Base-by-base conservation (phyloP, 495 filamentous ascomycete species). In the Penicillium daleae region DNA sequence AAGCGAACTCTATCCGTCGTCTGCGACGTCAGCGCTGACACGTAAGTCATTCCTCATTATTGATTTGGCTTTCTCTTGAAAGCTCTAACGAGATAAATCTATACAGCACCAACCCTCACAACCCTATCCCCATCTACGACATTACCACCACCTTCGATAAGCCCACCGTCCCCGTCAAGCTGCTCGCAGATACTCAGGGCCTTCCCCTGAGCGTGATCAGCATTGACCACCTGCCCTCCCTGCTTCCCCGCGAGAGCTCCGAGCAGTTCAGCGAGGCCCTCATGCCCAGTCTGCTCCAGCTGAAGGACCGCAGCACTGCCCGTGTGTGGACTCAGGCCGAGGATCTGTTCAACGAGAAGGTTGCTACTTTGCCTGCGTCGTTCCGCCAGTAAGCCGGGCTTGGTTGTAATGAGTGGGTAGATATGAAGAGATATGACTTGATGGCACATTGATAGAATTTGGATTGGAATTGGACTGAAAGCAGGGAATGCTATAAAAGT, bases 171-270 rank as follows among this genome's bases (percentile, higher is more conserved):
- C 85, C 89, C 10, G 90, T 93, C 19, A 72, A 70, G 10, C 55
- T 78, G 61, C 64, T 82, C 24, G 74, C 87, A 37, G 76, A 76
- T 33, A 78, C 76, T 49, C 78, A 78, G 46, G 81, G 80, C 37
- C 86, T 87, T n/a, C 82, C 82, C 10, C 78, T 92, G 53, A 87
- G 84, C 37, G 90, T 94, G 55, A 92, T 96, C 73, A 88, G 86
- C 56, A 97, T 98, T 67, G 93, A 97, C 71, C 94, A 97, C 71
- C 85, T 98, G 9, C 94, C 94, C 6, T 90, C 87, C 31, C 85
- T 97, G 39, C 83, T 98, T 19, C 91, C 94, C 10, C 81, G 93
- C 48, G 94, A 98, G 76, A 87, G 91, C 39, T 91, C 87, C 33
- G 94, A 98, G 80, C 86, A 90, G 27, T 97, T 97, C 74, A 92